Evolutionary conservation across 129 eudicot genomes (phyloP), one percentile per base, ranked within the genome.

Genomic region (Centrapalus pauciflorus): DNA sequence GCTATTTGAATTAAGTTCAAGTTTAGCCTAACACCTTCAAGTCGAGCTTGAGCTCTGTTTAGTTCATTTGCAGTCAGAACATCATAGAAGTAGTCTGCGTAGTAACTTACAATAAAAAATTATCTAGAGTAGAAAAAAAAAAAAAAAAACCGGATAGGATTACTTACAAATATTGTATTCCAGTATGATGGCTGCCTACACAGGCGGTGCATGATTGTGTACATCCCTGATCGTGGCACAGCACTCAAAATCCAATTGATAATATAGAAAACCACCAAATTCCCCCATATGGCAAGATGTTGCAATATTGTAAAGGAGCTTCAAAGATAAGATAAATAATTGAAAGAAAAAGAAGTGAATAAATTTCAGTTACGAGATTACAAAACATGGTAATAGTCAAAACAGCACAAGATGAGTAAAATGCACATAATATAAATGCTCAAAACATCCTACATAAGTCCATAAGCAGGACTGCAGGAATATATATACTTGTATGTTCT

Each of bases 201-300:
- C 12, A 93, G 81, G 66, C 96, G 95, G 62, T 84, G 82, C 99
- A 93, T 93, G 74, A 93, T 89, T 40, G 95, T 89, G 84, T 93
- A 93, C 96, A 93, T 84, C 55, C 88, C 96, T 9, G 95, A 82
- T 61, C 92, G 73, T 51, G 99, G 99, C 66, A 89, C 24, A 5
- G 95, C 82, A 78, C 99, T 89, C 84, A 89, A 77, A 17, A 93
- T 82, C 85, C 84, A 85, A 79, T 93, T 93, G 81, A 89, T 93
- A 49, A 75, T 62, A 59, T 93, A 93, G 79, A 93, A 93, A 58
- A 68, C 88, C 20, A 84, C 70, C 54, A 93, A 76, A 72, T 93
- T 93, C 16, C 99, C 99, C 99, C 99, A 93, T 66, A 93, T 89
- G 35, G 96, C 99, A 19, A 79, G 72, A 71, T 82, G 99, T 81